phyloP scores from a whole-genome alignment of 2,329 filamentous ascomycete species.

The Colletotrichum sp. region DNA sequence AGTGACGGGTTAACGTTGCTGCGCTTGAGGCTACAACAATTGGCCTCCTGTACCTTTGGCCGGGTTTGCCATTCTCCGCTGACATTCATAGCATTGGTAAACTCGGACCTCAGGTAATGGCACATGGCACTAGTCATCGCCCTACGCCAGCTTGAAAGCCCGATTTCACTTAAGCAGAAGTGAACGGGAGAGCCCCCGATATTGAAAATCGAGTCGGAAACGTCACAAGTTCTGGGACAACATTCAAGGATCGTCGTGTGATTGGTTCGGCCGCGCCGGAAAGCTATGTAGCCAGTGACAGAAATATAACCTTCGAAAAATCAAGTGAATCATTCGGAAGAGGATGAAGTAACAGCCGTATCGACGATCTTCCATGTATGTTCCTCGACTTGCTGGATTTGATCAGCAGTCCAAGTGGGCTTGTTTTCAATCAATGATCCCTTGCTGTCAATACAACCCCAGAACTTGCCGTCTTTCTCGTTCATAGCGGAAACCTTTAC shows the following conservation, averaged over 20 bases:
- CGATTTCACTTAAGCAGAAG: not conserved
- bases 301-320: fast-evolving
- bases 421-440: slow-evolving; percentile 30
- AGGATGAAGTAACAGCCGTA: not conserved
- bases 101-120: not conserved
- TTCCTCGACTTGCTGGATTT: slow-evolving; percentile 30
- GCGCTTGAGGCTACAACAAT: not conserved
- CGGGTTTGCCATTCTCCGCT: not conserved
- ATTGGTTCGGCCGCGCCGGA: not conserved
- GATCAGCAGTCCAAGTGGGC: slow-evolving; percentile 29
- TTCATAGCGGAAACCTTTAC: slow-evolving; percentile 7
- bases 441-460: slow-evolving; percentile 33
- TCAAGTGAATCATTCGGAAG: not conserved
- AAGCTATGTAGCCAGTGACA: not conserved
- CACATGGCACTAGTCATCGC: not conserved
- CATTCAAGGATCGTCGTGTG: not conserved
- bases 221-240: not conserved
- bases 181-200: not conserved
- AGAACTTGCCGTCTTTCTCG: slow-evolving; percentile 27
- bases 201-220: not conserved
- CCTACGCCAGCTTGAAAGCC: not conserved
- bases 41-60: not conserved
- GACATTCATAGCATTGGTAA: not conserved
- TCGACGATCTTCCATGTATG: slow-evolving; percentile 37
- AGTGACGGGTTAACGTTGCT: not conserved